Percentiles rank a stretch among this genome's conserved stretches.
These are phyloP conservation scores for Penicillium sp. DNA, from an alignment of 2,329 filamentous ascomycete species.

Conservation along the genomic window DNA sequence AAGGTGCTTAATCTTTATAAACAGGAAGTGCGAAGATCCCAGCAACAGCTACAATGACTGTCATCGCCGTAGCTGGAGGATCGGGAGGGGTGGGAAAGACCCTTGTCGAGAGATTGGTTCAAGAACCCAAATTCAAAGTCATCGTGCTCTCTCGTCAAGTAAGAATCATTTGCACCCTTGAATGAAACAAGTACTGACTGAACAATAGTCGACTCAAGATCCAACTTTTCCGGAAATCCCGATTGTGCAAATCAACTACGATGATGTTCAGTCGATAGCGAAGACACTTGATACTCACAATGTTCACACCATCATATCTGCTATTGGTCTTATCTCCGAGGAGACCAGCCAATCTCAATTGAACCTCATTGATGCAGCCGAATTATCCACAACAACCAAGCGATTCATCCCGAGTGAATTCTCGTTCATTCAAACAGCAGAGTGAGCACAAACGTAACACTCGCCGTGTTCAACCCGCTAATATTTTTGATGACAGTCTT, in stretches of 20 bases:
- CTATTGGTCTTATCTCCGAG: conserved; percentile 36
- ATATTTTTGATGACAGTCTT: conserved; percentile 15
- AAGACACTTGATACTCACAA: conserved; percentile 37
- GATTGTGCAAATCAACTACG: conserved; percentile 35
- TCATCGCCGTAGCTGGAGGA: conserved; percentile 51
- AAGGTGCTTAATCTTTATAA: neutral
- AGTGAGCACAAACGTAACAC: conserved; percentile 22
- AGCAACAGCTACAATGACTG: conserved; percentile 32
- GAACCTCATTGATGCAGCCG: conserved; percentile 49
- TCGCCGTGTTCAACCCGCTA: neutral
- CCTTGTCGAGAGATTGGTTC: conserved; percentile 46
- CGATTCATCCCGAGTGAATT: conserved; percentile 49
- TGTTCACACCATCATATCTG: conserved; percentile 49
- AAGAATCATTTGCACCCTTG: conserved; percentile 1
- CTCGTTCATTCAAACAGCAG: conserved; percentile 35
- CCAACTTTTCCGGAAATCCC: conserved; percentile 2
- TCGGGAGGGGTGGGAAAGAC: conserved; percentile 49
- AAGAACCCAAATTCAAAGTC: conserved; percentile 37
- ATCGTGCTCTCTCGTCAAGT: conserved; percentile 47
- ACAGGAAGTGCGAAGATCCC: neutral
- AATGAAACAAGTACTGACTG: neutral
- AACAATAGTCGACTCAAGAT: neutral
- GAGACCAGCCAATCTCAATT: conserved; percentile 36
- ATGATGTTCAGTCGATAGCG: conserved; percentile 28
- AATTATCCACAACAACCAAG: conserved; percentile 37